Conservation (phyloP, 495 filamentous ascomycete species). For the Evernia prunastri region DNA sequence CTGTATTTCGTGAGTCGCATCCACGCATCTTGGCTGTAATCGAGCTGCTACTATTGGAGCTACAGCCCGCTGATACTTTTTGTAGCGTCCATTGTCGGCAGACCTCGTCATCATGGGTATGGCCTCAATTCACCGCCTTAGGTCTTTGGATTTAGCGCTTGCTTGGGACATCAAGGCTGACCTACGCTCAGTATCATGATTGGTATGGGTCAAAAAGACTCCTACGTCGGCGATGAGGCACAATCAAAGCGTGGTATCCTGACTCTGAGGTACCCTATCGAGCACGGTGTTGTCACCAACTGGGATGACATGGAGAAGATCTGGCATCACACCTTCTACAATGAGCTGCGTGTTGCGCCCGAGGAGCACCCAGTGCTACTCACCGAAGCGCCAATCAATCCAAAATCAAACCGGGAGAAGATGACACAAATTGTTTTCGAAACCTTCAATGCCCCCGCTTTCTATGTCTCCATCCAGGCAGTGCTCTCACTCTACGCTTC, state of each 20-base stretch:
- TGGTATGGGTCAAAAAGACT: slow-evolving; percentile 99
- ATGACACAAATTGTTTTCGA: slow-evolving; percentile 99
- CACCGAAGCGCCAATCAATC: slow-evolving; percentile 99
- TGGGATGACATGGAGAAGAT: slow-evolving; percentile 99
- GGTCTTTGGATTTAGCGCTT: background rate
- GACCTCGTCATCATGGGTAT: slow-evolving; percentile 99
- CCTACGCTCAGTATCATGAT: slow-evolving; percentile 86
- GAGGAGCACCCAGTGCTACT: slow-evolving; percentile 99
- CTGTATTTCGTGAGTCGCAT: slow-evolving; percentile 95
- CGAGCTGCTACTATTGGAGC: background rate
- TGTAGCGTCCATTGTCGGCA: slow-evolving; percentile 95
- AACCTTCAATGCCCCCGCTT: slow-evolving; percentile 99
- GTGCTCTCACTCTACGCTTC: slow-evolving; percentile 98
- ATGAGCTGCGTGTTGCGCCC: slow-evolving; percentile 98
- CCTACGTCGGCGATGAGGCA: slow-evolving; percentile 98
- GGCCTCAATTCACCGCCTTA: slow-evolving; percentile 29
- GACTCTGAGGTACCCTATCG: slow-evolving; percentile 97
- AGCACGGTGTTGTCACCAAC: slow-evolving; percentile 99
- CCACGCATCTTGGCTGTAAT: background rate
- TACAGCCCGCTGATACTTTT: slow-evolving; percentile 22
- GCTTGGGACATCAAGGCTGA: slow-evolving; percentile 30
- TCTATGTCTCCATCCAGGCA: slow-evolving; percentile 99
- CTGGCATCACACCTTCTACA: slow-evolving; percentile 99
- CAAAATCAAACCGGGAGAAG: slow-evolving; percentile 99
- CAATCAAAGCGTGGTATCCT: slow-evolving; percentile 99